phyloP scores from a whole-genome alignment of 805 yeast species.

The Lachancea cidri region DNA sequence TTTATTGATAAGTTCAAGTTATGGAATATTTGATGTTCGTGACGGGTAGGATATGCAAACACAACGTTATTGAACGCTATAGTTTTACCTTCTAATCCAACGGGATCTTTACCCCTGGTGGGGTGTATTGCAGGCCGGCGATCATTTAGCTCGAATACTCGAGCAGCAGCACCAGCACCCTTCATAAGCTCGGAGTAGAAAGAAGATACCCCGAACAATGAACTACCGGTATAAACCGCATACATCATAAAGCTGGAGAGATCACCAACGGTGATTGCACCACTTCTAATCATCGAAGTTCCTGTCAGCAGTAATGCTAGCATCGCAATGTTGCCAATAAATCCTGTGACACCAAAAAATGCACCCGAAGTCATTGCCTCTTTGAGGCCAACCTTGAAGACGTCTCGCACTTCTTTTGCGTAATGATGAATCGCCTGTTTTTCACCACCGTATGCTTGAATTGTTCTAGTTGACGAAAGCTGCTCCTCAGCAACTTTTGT shows the following conservation, averaged over 20 bases:
- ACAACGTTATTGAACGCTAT: constrained; percentile 58
- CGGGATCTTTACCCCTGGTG: constrained; percentile 48
- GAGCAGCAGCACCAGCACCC: constrained; percentile 92
- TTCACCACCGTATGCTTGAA: constrained; percentile 89
- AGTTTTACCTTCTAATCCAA: constrained; percentile 26
- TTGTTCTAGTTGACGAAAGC: constrained; percentile 75
- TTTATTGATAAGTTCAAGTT: constrained; percentile 54
- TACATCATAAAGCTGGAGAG: constrained; percentile 91
- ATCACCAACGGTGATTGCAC: constrained; percentile 80
- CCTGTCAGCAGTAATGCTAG: constrained; percentile 77
- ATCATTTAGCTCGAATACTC: constrained; percentile 83
- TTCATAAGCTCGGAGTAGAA: constrained; percentile 94
- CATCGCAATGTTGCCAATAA: constrained; percentile 76
- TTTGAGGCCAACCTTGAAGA: constrained; percentile 62
- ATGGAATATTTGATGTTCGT: constrained; percentile 59
- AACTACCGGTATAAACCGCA: constrained; percentile 89
- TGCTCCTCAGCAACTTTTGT: constrained; percentile 93
- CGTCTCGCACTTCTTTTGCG: constrained; percentile 60
- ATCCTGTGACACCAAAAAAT: constrained; percentile 73
- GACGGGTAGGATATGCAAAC: constrained; percentile 83
- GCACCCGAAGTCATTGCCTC: constrained; percentile 78
- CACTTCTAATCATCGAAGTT: constrained; percentile 70
- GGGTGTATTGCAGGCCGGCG: constrained; percentile 68
- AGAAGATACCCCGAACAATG: constrained; percentile 84
- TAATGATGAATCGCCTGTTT: constrained; percentile 68